Percentiles rank a stretch among this genome's conserved stretches.
Evolutionary conservation across 306 rosid species (phyloP).

Genomic region (Medicago ruthenica): DNA sequence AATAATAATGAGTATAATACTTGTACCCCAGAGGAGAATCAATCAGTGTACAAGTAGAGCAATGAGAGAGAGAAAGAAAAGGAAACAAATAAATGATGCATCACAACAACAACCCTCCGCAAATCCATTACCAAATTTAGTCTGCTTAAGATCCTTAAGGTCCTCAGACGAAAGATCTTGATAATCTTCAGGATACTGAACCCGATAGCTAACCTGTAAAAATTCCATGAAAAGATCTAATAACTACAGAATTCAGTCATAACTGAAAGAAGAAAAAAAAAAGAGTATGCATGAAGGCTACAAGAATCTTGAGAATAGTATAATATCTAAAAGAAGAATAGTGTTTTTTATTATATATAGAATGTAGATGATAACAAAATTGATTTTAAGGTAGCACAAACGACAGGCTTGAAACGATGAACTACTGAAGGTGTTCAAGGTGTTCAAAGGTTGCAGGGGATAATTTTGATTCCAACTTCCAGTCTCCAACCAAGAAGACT

Average conservation of each 20-base stretch:
- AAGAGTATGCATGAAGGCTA: conserved; percentile 18
- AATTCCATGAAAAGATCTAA: conserved; percentile 40
- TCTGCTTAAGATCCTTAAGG: conserved; percentile 94
- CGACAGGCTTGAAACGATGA: conserved; percentile 3
- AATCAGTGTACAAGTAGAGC: conserved; percentile 5
- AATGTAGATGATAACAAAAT: conserved; percentile 32
- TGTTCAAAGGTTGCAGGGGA: conserved; percentile 7
- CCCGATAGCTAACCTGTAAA: conserved; percentile 90
- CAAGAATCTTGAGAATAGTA: conserved; percentile 30
- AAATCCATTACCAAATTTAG: conserved; percentile 87
- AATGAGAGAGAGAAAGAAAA: conserved; percentile 5
- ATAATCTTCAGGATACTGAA: conserved; percentile 95
- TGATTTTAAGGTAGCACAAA: conserved; percentile 26
- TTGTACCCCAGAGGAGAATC: conserved; percentile 10
- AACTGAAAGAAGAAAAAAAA: not conserved
- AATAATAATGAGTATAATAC: not conserved
- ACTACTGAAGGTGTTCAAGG: conserved; percentile 18
- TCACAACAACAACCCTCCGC: conserved; percentile 32
- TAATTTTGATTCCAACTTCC: conserved; percentile 24
- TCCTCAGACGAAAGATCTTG: conserved; percentile 93
- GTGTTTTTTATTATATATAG: conserved; percentile 20
- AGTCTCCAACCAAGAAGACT: conserved; percentile 50
- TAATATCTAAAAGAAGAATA: conserved; percentile 2
- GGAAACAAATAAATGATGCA: conserved; percentile 31
- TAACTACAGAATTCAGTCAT: conserved; percentile 9